Evolutionary conservation across 164 flowering plant genomes (phyloP).

Genomic region (Liriodendron chinense): DNA sequence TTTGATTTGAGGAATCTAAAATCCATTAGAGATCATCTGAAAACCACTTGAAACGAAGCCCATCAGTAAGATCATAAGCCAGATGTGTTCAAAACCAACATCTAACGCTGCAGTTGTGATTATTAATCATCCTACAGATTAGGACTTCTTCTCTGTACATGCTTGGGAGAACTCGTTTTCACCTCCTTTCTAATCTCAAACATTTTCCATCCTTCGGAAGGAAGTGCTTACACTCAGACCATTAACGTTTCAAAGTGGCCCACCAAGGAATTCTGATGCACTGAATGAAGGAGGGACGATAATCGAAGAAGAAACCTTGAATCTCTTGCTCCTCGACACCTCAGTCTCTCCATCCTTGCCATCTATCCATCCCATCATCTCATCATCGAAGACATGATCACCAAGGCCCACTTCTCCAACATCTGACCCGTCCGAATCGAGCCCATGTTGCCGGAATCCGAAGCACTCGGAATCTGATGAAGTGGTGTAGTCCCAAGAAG

Average conservation of each 20-base stretch:
- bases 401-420: constrained; percentile 22
- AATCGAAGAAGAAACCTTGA: constrained; percentile 74
- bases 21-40: neutral
- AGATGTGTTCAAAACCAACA: neutral
- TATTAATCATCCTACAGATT: neutral
- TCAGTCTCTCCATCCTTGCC: constrained; percentile 26
- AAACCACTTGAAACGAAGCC: neutral
- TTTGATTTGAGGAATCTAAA: neutral
- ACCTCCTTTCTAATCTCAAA: neutral
- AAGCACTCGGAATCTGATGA: constrained; percentile 25
- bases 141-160: neutral
- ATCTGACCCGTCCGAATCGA: constrained; percentile 45
- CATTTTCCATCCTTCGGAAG: constrained; percentile 8
- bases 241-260: neutral
- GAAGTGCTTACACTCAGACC: neutral
- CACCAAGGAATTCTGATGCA: constrained; percentile 22
- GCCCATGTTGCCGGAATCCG: constrained; percentile 25
- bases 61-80: neutral
- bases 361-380: constrained; percentile 39
- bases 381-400: constrained; percentile 25
- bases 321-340: constrained; percentile 50
- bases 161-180: neutral
- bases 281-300: constrained; percentile 69
- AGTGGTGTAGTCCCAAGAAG: constrained; percentile 42
- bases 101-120: neutral